A percentile compares a stretch with the other conserved stretches of the same genome.
Evolutionary conservation across 225 moss, liverwort and hornwort species (phyloP).

Genomic region (Thuidium tamariscinum): DNA sequence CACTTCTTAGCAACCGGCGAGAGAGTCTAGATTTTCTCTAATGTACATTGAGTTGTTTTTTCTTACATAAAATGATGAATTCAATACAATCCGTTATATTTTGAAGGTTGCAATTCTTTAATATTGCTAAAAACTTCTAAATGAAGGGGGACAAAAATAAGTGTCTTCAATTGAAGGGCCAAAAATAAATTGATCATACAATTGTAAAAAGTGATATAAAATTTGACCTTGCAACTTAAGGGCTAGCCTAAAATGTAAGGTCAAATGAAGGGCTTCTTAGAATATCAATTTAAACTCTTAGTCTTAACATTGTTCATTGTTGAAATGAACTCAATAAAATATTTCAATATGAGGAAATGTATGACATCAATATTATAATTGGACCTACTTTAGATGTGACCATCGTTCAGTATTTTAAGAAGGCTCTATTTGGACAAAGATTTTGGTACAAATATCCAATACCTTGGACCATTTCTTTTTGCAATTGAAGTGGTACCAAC

Average conservation of each 20-base stretch:
- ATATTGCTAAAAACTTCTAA: background rate
- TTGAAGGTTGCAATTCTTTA: background rate
- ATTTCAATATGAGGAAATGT: background rate
- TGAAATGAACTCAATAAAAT: background rate
- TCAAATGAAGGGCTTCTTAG: background rate
- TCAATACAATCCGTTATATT: background rate
- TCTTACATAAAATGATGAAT: too few relatives aligned
- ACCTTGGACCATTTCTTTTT: background rate
- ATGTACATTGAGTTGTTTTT: too few relatives aligned
- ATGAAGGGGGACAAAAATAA: fast-evolving
- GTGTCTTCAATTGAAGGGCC: too few relatives aligned
- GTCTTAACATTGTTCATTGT: background rate
- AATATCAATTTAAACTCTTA: background rate
- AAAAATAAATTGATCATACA: background rate
- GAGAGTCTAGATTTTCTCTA: too few relatives aligned
- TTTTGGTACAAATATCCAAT: background rate
- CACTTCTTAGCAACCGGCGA: too few relatives aligned
- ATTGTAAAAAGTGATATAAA: background rate
- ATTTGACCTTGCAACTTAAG: background rate
- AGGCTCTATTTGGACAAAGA: background rate
- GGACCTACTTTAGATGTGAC: background rate
- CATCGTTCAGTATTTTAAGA: background rate
- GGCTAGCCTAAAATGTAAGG: too few relatives aligned
- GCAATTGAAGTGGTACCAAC: background rate
- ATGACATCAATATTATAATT: background rate